Conservation (phyloP, 345 rosid species). For the Ailanthus altissimus region DNA sequence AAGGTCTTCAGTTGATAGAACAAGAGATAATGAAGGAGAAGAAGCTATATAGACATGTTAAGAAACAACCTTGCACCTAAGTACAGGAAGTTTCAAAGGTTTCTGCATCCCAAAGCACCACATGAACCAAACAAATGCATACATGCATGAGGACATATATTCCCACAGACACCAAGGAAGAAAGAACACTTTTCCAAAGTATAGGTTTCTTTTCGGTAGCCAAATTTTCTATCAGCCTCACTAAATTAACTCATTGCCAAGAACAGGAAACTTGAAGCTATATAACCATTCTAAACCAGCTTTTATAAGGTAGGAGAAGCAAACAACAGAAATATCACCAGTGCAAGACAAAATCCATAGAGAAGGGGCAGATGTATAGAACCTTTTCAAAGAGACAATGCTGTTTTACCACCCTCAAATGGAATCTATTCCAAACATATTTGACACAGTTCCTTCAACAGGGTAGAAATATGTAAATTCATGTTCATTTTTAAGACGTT, state of each 20-base stretch:
- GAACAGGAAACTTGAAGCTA: not conserved
- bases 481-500: not conserved
- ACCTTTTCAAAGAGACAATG: too few species aligned
- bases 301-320: not conserved
- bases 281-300: not conserved
- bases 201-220: not conserved
- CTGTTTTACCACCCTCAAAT: too few species aligned
- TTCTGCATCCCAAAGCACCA: not conserved
- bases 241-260: not conserved
- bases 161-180: not conserved
- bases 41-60: not conserved
- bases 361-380: too few species aligned
- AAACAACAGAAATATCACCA: slow-evolving; percentile 1
- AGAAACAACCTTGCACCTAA: not conserved
- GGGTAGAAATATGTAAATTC: too few species aligned
- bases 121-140: not conserved
- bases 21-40: not conserved
- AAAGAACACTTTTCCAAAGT: not conserved
- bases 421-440: too few species aligned
- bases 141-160: not conserved
- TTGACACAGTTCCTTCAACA: too few species aligned
- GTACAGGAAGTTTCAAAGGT: not conserved
- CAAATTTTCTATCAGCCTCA: not conserved
- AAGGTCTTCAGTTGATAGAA: not conserved
- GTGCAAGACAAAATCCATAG: not conserved